A percentile compares a stretch with the other conserved stretches of the same genome.
Evolutionary conservation across 1,139 yeast genomes (phyloP).

Genomic region (Diutina scorzettiae): DNA sequence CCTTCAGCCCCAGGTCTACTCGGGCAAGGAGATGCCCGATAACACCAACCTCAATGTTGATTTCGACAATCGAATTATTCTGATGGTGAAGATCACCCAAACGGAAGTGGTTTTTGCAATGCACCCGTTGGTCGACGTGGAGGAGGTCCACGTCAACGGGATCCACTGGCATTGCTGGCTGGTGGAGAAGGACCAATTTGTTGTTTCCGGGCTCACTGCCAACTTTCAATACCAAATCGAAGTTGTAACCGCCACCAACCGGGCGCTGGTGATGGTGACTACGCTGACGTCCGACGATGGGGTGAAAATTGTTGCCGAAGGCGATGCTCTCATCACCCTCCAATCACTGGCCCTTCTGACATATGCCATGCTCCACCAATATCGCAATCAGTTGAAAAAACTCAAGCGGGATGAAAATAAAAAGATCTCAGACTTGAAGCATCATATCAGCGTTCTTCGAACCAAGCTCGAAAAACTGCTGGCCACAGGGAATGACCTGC

Average conservation of each 20-base stretch:
- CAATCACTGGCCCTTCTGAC: conserved; percentile 1
- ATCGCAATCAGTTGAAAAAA: background rate
- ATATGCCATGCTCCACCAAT: background rate
- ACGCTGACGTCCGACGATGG: background rate
- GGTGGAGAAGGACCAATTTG: background rate
- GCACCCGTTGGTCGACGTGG: background rate
- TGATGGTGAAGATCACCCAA: background rate
- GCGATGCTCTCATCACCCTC: background rate
- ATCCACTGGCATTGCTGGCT: conserved; percentile 4
- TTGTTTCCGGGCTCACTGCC: conserved; percentile 1
- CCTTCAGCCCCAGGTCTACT: background rate
- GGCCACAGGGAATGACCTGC: conserved; percentile 14
- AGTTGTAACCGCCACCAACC: background rate
- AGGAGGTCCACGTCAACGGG: background rate
- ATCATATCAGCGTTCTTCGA: background rate
- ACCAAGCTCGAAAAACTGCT: background rate
- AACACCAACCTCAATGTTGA: background rate
- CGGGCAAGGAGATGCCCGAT: background rate
- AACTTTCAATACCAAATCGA: conserved; percentile 5
- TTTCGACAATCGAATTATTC: background rate
- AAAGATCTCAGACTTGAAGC: conserved; percentile 26
- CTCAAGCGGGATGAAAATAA: conserved; percentile 63
- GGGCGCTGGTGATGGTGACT: conserved; percentile 5
- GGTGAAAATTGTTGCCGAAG: background rate
- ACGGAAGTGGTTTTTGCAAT: background rate